Evolutionary conservation across 257 asterid genomes (phyloP).

Genomic region (Salvia miltiorrhiza): DNA sequence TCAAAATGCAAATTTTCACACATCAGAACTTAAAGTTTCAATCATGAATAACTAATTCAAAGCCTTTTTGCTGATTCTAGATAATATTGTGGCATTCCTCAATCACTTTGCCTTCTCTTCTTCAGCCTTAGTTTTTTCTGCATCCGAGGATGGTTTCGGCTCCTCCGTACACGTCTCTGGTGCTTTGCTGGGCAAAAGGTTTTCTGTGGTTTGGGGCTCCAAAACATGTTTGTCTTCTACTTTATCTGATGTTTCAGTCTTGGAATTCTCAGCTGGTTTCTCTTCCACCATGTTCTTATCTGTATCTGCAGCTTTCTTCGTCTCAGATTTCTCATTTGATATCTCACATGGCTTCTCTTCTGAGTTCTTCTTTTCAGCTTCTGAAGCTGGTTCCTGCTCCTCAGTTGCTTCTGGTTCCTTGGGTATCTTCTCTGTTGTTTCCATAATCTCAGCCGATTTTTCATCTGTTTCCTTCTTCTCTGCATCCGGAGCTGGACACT

Average conservation of each 20-base stretch:
- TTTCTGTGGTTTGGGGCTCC: conserved; percentile 13
- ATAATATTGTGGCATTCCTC: neutral
- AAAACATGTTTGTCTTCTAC: conserved; percentile 25
- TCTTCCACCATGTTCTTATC: conserved; percentile 22
- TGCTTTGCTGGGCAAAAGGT: conserved; percentile 1
- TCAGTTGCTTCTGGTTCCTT: conserved; percentile 5
- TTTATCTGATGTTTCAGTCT: conserved; percentile 12
- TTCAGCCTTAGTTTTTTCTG: conserved; percentile 22
- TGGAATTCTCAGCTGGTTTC: conserved; percentile 10
- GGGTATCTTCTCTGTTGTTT: conserved; percentile 8
- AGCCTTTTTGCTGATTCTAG: conserved; percentile 7
- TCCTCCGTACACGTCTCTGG: neutral
- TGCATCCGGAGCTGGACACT: neutral
- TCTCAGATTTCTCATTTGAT: conserved; percentile 17
- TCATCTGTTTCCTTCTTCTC: conserved; percentile 17
- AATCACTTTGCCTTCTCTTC: conserved; percentile 15
- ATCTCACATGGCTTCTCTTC: conserved; percentile 20
- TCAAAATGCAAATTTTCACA: conserved; percentile 19
- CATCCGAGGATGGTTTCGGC: conserved; percentile 16
- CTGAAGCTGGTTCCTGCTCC: conserved; percentile 3
- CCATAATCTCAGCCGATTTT: neutral
- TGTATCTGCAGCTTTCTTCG: conserved; percentile 10
- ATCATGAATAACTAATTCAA: conserved; percentile 2
- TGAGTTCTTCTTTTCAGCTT: conserved; percentile 18
- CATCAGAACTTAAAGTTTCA: conserved; percentile 11